Evolutionary conservation across 116 monocot species (phyloP).

Genomic region (Iris pallida): DNA sequence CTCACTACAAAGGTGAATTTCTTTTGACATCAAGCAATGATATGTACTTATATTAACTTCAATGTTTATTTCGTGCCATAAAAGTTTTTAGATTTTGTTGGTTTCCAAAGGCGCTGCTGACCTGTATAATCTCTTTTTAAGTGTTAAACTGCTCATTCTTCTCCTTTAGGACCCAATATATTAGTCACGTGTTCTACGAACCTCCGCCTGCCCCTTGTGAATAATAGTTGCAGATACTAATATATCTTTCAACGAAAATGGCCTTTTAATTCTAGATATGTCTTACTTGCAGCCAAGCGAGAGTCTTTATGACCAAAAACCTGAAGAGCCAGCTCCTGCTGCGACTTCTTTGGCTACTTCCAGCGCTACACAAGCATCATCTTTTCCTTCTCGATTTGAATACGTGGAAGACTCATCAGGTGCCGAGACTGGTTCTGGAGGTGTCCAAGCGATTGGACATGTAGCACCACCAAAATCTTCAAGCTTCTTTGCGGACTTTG

Average conservation of each 20-base stretch:
- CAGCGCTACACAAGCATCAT: conserved; percentile 16
- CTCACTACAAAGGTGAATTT: conserved; percentile 74
- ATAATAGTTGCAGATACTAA: no score
- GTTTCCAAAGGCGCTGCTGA: neutral
- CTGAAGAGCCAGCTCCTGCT: conserved; percentile 56
- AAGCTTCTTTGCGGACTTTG: conserved; percentile 53
- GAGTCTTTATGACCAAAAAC: conserved; percentile 68
- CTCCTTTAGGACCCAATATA: neutral
- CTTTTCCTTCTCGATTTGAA: conserved; percentile 56
- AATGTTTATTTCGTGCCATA: neutral
- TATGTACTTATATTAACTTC: no score
- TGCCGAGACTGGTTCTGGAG: conserved; percentile 24
- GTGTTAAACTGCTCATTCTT: neutral
- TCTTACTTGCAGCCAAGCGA: conserved; percentile 48
- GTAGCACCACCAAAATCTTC: conserved; percentile 61
- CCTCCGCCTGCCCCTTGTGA: neutral
- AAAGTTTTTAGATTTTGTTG: neutral
- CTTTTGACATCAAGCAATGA: neutral
- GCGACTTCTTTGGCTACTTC: conserved; percentile 26
- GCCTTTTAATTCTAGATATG: no score
- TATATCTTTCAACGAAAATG: no score
- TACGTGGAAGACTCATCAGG: conserved; percentile 33
- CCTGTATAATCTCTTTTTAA: neutral
- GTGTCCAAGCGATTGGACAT: conserved; percentile 38
- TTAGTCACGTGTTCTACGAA: neutral